These are phyloP conservation scores for Serendipita sp. DNA, from an alignment of 768 basidiomycete species.

Conservation along the genomic window DNA sequence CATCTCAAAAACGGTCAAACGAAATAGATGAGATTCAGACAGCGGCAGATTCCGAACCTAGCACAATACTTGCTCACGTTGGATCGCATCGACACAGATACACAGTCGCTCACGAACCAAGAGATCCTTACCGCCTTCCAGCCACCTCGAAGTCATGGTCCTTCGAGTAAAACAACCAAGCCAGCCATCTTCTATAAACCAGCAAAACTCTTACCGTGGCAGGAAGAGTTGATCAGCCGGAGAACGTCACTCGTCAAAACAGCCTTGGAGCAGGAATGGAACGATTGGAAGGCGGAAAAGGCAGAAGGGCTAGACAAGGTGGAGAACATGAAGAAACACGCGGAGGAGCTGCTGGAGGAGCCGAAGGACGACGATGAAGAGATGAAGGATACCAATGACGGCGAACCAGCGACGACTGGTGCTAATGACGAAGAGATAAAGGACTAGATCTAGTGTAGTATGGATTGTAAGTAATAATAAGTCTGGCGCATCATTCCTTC, in stretches of 20 bases:
- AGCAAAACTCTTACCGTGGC: slow-evolving; percentile 44
- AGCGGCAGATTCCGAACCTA: slow-evolving; percentile 51
- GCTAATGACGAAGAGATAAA: background rate
- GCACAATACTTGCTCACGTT: slow-evolving; percentile 64
- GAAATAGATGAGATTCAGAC: slow-evolving; percentile 47
- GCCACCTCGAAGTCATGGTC: slow-evolving; percentile 18
- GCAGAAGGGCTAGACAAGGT: slow-evolving; percentile 44
- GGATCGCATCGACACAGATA: slow-evolving; percentile 35
- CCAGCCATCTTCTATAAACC: slow-evolving; percentile 45
- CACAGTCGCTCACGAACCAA: slow-evolving; percentile 15
- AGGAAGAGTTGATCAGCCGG: slow-evolving; percentile 47
- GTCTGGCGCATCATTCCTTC: background rate
- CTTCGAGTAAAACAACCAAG: slow-evolving; percentile 40
- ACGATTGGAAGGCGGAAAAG: slow-evolving; percentile 45
- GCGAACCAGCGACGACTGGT: background rate
- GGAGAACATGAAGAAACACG: slow-evolving; percentile 22
- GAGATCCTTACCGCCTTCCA: slow-evolving; percentile 13
- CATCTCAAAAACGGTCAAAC: no score
- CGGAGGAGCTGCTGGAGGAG: background rate
- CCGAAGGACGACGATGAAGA: background rate
- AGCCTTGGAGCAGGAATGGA: slow-evolving; percentile 55
- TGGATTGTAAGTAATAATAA: background rate
- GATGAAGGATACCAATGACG: background rate
- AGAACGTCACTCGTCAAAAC: slow-evolving; percentile 41
- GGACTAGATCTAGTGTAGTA: background rate